A percentile compares a stretch with the other conserved stretches of the same genome.
phyloP scores from a whole-genome alignment of 768 basidiomycete species.

The Lentinus brumalis region DNA sequence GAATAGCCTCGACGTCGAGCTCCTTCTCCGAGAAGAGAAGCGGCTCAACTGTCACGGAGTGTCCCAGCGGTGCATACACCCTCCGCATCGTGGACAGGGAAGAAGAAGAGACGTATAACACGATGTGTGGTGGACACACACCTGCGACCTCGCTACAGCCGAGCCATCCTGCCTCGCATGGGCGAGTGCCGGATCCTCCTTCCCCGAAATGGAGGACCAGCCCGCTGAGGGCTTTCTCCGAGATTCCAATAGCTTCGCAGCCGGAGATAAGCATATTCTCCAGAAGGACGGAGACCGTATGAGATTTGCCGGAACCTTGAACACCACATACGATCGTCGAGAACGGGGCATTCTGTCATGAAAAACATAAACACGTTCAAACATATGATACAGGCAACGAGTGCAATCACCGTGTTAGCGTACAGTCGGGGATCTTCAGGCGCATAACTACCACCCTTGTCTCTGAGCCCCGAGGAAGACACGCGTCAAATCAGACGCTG shows the following conservation, averaged over 20 bases:
- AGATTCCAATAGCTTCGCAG: conserved; percentile 48
- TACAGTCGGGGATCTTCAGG: conserved; percentile 58
- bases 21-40: conserved; percentile 59
- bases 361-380: neutral
- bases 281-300: conserved; percentile 66
- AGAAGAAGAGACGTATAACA: conserved; percentile 49
- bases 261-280: conserved; percentile 70
- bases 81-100: conserved; percentile 40
- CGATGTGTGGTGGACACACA: conserved; percentile 40
- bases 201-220: conserved; percentile 73
- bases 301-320: conserved; percentile 77
- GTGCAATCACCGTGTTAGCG: conserved; percentile 57
- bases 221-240: conserved; percentile 58
- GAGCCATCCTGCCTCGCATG: conserved; percentile 70
- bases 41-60: conserved; percentile 52
- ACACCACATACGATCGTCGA: conserved; percentile 78
- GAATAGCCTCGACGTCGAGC: conserved; percentile 65
- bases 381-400: neutral
- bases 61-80: conserved; percentile 28
- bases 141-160: conserved; percentile 59
- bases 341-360: conserved; percentile 65
- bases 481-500: neutral
- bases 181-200: conserved; percentile 56
- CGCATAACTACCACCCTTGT: conserved; percentile 31
- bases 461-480: neutral